Percentiles rank a stretch among this genome's conserved stretches.
Conservation (phyloP, 495 filamentous ascomycete genomes). For the Stereocaulon alpinum region DNA sequence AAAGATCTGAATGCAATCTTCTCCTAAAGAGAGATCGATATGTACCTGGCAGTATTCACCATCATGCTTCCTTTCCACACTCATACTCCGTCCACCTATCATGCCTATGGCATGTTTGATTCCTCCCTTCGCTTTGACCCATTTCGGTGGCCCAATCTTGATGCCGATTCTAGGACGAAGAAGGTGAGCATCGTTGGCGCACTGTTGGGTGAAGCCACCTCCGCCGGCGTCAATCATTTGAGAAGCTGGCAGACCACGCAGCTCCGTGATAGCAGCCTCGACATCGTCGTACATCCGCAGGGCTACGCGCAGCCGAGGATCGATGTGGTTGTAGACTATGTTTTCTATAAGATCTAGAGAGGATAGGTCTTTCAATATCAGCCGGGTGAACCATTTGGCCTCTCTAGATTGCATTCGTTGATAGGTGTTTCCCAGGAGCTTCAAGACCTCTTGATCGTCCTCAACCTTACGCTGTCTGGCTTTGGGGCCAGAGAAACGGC, state of each 20-base stretch:
- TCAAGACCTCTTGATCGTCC: constrained; percentile 27
- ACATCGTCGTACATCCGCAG: constrained; percentile 57
- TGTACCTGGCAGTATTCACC: constrained; percentile 87
- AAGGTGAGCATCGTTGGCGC: constrained; percentile 30
- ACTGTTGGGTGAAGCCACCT: constrained; percentile 17
- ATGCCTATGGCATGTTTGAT: constrained; percentile 62
- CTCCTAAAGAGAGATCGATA: constrained; percentile 50
- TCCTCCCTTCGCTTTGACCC: constrained; percentile 43
- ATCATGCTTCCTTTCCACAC: constrained; percentile 74
- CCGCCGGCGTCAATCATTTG: neutral
- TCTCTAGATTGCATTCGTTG: constrained; percentile 53
- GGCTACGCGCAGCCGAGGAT: constrained; percentile 50
- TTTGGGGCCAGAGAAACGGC: constrained; percentile 56
- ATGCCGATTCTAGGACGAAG: constrained; percentile 56
- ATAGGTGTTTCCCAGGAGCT: constrained; percentile 36
- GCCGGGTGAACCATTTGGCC: constrained; percentile 79
- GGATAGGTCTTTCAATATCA: constrained; percentile 66
- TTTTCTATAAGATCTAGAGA: constrained; percentile 46
- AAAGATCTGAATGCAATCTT: constrained; percentile 62
- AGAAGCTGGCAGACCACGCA: constrained; percentile 26
- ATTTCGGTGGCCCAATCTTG: constrained; percentile 70
- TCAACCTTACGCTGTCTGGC: constrained; percentile 39
- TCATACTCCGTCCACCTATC: constrained; percentile 47
- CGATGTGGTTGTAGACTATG: constrained; percentile 39
- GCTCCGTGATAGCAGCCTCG: constrained; percentile 38